phyloP scores from a whole-genome alignment of 495 filamentous ascomycete species.

The Filosporella fistucella region DNA sequence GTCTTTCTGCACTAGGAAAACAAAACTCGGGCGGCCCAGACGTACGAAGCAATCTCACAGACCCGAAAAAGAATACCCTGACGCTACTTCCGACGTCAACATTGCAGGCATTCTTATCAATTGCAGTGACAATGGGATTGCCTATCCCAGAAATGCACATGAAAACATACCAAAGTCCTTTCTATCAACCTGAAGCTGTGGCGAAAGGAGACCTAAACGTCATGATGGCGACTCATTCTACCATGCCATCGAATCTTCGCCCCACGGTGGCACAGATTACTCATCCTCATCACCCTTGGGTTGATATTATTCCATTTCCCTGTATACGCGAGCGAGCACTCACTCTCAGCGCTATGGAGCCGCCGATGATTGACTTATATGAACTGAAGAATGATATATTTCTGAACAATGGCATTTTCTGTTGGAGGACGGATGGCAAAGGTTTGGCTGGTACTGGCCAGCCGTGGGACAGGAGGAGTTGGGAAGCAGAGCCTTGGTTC shows the following conservation, averaged over 20 bases:
- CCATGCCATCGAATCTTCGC: conserved; percentile 35
- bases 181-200: neutral
- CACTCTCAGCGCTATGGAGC: conserved; percentile 6
- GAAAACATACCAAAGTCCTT: neutral
- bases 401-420: conserved; percentile 14
- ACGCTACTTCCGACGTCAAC: neutral
- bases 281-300: conserved; percentile 44
- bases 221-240: neutral
- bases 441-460: neutral
- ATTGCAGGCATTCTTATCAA: neutral
- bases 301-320: conserved; percentile 49
- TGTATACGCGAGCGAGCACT: conserved; percentile 36
- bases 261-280: conserved; percentile 41
- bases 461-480: conserved; percentile 32
- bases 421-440: conserved; percentile 1
- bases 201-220: neutral
- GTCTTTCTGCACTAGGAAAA: conserved; percentile 1
- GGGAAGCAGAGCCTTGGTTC: conserved; percentile 37
- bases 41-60: too few relatives aligned
- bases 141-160: neutral
- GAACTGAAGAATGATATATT: conserved; percentile 18
- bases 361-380: conserved; percentile 18
- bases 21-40: neutral
- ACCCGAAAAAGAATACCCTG: neutral
- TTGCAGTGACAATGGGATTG: neutral